Base-by-base conservation (phyloP, 2,329 filamentous ascomycete species). In the Rutstroemia sp. region DNA sequence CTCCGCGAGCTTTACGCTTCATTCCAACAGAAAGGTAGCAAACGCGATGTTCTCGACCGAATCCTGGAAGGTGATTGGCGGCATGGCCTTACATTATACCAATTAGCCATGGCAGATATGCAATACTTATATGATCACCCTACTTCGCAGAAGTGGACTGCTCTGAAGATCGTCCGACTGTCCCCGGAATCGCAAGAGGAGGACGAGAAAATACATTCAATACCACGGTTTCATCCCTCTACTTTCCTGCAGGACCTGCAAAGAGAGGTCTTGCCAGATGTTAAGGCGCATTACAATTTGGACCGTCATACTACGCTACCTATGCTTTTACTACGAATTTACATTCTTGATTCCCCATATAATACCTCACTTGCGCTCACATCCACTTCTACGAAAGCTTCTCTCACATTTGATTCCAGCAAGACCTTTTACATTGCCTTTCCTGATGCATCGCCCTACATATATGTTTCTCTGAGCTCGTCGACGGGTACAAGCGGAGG, bases 241-340 rank as follows among this genome's bases (percentile, higher is more conserved):
- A 88, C 86, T 0, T 95, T 95, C 69, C 75, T 95, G 39, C 81
- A 82, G 61, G 87, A 86, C 62, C 80, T 96, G 2, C 87, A 92
- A 63, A 76, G 77, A 42, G 85, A 92, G 66, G 79, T 91, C 17
- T 76, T 89, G 1, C 88, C 89, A 1, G 80, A 94, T 57, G 81
- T 92, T 63, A 95, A 94, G 70, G 87, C 88, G 5, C 88, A 95
- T 71, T 94, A 89, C 70, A 86, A 89, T 64, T 81, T 94, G 58
- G 84, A 87, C 62, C 81, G 86, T n/a, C 86, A 88, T 53, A 77
- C 80, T 53, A 76, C 78, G 1, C 75, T 87, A n/a, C 82, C 88
- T 0, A 74, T 94, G 4, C 78, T 88, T 1, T 76, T 94, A 25
- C 73, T 95, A n/a, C 83, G 89, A 51, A 84, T 95, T 47, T 88